phyloP scores from a whole-genome alignment of 2,329 filamentous ascomycete species.

The Teratosphaeria nubilosa region DNA sequence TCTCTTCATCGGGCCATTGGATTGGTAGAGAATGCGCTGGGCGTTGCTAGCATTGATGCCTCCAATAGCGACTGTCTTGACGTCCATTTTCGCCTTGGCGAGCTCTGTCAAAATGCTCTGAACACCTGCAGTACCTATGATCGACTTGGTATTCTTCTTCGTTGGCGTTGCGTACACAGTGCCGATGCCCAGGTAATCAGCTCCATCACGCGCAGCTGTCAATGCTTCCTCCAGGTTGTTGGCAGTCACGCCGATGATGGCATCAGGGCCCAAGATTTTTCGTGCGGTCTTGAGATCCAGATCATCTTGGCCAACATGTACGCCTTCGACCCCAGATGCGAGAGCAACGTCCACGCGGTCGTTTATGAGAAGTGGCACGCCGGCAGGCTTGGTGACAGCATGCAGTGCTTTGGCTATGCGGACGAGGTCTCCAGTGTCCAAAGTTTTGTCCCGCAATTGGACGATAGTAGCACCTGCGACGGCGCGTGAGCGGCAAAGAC shows the following conservation, averaged over 20 bases:
- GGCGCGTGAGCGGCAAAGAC: not conserved
- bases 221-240: slow-evolving; percentile 63
- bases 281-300: slow-evolving; percentile 62
- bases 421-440: slow-evolving; percentile 62
- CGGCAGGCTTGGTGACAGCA: slow-evolving; percentile 53
- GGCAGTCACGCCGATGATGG: slow-evolving; percentile 85
- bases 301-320: slow-evolving; percentile 93
- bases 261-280: slow-evolving; percentile 58
- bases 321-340: slow-evolving; percentile 77
- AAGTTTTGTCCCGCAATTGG: slow-evolving; percentile 82
- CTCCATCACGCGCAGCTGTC: slow-evolving; percentile 61
- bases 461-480: slow-evolving; percentile 64
- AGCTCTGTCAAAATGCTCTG: slow-evolving; percentile 56
- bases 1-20: slow-evolving; percentile 43
- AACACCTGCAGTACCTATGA: slow-evolving; percentile 65
- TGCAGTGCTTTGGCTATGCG: slow-evolving; percentile 63
- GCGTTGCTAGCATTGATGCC: slow-evolving; percentile 72
- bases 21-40: slow-evolving; percentile 64
- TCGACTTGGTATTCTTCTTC: slow-evolving; percentile 77
- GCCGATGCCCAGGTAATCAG: slow-evolving; percentile 83
- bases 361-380: slow-evolving; percentile 80
- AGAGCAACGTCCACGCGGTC: slow-evolving; percentile 84
- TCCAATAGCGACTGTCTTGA: slow-evolving; percentile 72
- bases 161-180: slow-evolving; percentile 80
- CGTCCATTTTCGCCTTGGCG: slow-evolving; percentile 30